Evolutionary conservation across 1,284 basidiomycete species (phyloP).

Genomic region (Tilletia horrida): DNA sequence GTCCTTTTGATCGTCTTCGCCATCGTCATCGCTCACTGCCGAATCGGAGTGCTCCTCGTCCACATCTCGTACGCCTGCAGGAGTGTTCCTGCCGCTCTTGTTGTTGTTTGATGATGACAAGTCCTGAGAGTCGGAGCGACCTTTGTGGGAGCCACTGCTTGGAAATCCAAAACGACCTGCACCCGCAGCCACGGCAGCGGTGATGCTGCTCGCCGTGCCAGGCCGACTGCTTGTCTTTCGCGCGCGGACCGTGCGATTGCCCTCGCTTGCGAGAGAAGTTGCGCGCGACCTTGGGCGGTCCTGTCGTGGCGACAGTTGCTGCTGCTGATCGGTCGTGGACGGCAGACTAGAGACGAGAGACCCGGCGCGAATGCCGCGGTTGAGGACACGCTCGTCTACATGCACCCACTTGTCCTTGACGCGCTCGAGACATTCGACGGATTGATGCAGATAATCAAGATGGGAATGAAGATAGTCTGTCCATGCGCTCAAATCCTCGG

Average conservation of each 20-base stretch:
- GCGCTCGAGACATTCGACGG: constrained; percentile 37
- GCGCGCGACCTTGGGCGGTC: background rate
- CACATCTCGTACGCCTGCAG: background rate
- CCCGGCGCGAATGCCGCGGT: constrained; percentile 1
- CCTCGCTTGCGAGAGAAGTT: background rate
- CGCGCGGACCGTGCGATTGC: background rate
- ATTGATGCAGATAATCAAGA: constrained; percentile 36
- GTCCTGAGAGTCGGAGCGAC: background rate
- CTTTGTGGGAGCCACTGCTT: background rate
- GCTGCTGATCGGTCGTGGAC: background rate
- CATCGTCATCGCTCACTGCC: background rate
- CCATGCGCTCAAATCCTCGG: constrained; percentile 37
- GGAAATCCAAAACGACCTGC: constrained; percentile 8
- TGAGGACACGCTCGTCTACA: constrained; percentile 8
- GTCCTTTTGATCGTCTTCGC: background rate
- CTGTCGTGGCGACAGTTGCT: too few relatives aligned
- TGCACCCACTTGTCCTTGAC: constrained; percentile 25
- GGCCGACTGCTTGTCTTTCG: constrained; percentile 5
- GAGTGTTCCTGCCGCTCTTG: background rate
- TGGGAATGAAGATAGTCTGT: constrained; percentile 40
- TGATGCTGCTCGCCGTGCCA: constrained; percentile 12
- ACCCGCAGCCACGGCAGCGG: background rate
- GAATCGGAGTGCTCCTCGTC: constrained; percentile 2
- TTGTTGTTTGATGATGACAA: background rate
- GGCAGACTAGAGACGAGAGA: background rate